These are phyloP conservation scores for Pontederia crassipes DNA, from an alignment of 176 grass and related monocot species.

Conservation along the genomic window DNA sequence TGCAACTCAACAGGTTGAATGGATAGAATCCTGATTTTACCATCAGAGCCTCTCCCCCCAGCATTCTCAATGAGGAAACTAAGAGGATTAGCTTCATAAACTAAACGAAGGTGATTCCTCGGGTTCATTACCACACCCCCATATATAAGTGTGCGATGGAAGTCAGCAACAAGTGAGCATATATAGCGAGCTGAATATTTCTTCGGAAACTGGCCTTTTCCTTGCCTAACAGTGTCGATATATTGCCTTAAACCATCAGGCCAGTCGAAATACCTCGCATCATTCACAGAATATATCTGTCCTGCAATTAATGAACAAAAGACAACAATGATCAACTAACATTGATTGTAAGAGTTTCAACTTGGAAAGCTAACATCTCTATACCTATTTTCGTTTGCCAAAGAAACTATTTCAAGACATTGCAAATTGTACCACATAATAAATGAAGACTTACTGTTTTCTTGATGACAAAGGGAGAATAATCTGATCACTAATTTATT, in stretches of 20 bases:
- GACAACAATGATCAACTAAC: background rate
- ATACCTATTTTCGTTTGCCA: background rate
- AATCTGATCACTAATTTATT: too few relatives aligned
- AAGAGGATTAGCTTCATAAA: constrained; percentile 84
- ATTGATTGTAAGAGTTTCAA: background rate
- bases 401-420: too few relatives aligned
- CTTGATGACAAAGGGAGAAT: too few relatives aligned
- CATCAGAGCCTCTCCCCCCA: constrained; percentile 76
- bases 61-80: constrained; percentile 87
- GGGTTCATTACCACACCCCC: constrained; percentile 93
- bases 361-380: background rate
- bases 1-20: constrained; percentile 90
- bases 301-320: constrained; percentile 35
- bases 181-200: constrained; percentile 91
- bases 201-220: constrained; percentile 78
- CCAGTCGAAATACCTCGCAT: constrained; percentile 90
- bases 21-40: constrained; percentile 56
- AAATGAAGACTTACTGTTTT: too few relatives aligned
- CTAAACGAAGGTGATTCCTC: constrained; percentile 81
- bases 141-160: constrained; percentile 74
- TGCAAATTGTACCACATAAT: too few relatives aligned
- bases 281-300: constrained; percentile 95
- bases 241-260: constrained; percentile 76
- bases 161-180: constrained; percentile 84
- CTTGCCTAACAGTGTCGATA: constrained; percentile 85